Evolutionary conservation across 345 rosid genomes (phyloP).

Genomic region (Combretum micranthum): DNA sequence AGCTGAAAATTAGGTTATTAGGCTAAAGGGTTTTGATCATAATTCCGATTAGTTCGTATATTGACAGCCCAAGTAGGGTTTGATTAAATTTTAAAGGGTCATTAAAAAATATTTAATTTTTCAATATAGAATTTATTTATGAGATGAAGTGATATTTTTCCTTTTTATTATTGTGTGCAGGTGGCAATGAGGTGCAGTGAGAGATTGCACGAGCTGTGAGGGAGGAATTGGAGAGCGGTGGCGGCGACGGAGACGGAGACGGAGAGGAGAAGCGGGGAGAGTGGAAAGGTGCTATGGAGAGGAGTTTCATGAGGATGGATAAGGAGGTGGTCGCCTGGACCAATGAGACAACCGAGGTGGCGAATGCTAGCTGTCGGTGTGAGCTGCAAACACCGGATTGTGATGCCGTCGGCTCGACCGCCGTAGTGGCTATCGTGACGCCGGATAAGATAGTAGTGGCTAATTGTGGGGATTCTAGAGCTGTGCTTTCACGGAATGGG

Average conservation of each 20-base stretch:
- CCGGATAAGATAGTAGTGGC: slow-evolving; percentile 57
- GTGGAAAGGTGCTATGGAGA: slow-evolving; percentile 51
- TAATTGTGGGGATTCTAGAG: slow-evolving; percentile 89
- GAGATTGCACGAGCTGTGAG: slow-evolving; percentile 55
- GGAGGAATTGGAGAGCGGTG: slow-evolving; percentile 30
- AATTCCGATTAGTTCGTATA: too few relatives aligned
- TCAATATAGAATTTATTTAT: too few relatives aligned
- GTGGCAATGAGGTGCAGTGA: slow-evolving; percentile 56
- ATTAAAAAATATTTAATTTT: too few relatives aligned
- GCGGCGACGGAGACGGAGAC: background rate
- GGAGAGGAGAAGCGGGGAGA: slow-evolving; percentile 11
- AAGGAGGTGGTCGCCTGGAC: slow-evolving; percentile 32
- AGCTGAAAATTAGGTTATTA: too few relatives aligned
- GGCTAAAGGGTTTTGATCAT: too few relatives aligned
- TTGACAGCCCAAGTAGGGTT: too few relatives aligned
- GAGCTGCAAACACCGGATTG: slow-evolving; percentile 65
- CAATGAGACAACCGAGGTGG: slow-evolving; percentile 6
- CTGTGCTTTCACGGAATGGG: slow-evolving; percentile 67
- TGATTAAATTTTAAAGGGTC: background rate
- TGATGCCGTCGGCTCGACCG: slow-evolving; percentile 80
- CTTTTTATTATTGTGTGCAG: slow-evolving; percentile 17
- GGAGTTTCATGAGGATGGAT: slow-evolving; percentile 65
- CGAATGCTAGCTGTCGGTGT: slow-evolving; percentile 40
- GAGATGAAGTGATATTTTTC: too few relatives aligned
- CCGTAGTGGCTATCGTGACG: slow-evolving; percentile 64